Evolutionary conservation across 768 basidiomycete genomes (phyloP), one percentile per base, ranked within the genome.

Genomic region (Boletus bicolor): DNA sequence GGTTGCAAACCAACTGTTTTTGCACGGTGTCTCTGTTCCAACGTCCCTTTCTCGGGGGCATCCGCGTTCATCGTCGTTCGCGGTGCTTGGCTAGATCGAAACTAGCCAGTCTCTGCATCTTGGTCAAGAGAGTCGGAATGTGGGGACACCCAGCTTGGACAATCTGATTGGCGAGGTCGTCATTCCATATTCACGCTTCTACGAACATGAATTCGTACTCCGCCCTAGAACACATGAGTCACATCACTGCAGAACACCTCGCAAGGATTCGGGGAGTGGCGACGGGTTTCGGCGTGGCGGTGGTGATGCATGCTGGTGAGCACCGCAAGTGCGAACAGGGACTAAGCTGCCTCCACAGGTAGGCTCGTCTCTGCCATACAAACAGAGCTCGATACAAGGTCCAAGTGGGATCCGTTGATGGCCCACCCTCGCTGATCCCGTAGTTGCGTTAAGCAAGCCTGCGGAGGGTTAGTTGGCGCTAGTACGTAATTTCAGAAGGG

Each of bases 1-100:
- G 77, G 21, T 24, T 24, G 39, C 98, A 97, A 72, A 80, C 89
- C 56, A 99, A 98, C 65, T 89, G 91, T 60, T 91, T 90, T n/a
- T 89, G 93, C 58, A 75, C 93, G 72, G 58, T 54, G 90, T 78
- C 44, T 44, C 11, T 39, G 10, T 1, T 11, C 9, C 19, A 24
- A 7, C 28, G 4, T 45, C 32, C 45, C 15, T 4, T 37, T 10
- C 14, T 17, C 4, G 14, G 21, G 2, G 1, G 24, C 14, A 21
- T 43, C 43, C 34, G 11, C 32, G 17, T 50, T 47, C 26, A 51
- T 56, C 41, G 24, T 36, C 24, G 26, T 57, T 49, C 39, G 4
- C n/a, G 4, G 14, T 19, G 36, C 45, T 39, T 11, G 43, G 14
- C 15, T 17, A 15, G 96, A 73, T 97, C 12, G 81, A 87, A 63